Evolutionary conservation across 2,329 filamentous ascomycete species (phyloP).

Genomic region (Hypoxylon sp.): DNA sequence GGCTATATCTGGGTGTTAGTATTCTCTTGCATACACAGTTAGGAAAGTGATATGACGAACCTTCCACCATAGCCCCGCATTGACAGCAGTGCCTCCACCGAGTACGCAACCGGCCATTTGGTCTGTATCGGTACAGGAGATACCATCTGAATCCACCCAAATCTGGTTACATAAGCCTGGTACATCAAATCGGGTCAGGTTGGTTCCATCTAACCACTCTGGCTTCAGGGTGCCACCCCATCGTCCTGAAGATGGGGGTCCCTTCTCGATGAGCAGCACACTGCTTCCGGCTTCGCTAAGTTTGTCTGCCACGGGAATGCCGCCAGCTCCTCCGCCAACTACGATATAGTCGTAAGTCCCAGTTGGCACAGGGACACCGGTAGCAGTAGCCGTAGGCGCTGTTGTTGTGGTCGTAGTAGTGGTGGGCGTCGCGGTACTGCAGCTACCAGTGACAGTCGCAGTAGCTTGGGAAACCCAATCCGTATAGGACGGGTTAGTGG

Average conservation of each 20-base stretch:
- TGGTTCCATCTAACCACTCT: conserved; percentile 67
- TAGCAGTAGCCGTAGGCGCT: conserved; percentile 39
- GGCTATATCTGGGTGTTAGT: conserved; percentile 51
- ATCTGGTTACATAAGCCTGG: conserved; percentile 77
- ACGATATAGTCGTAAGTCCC: conserved; percentile 68
- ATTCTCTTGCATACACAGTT: neutral
- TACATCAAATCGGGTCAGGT: conserved; percentile 75
- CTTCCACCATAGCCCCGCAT: conserved; percentile 74
- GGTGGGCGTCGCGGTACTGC: conserved; percentile 44
- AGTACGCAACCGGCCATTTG: conserved; percentile 77
- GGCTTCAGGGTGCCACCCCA: conserved; percentile 70
- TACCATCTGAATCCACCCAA: conserved; percentile 68
- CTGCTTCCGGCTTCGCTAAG: conserved; percentile 71
- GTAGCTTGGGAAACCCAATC: conserved; percentile 56
- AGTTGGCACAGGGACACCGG: conserved; percentile 50
- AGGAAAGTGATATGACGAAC: conserved; percentile 43
- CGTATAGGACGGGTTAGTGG: conserved; percentile 52
- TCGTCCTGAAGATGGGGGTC: conserved; percentile 68
- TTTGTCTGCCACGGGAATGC: conserved; percentile 66
- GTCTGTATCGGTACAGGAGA: conserved; percentile 74
- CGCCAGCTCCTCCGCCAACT: conserved; percentile 67
- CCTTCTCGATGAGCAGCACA: conserved; percentile 70
- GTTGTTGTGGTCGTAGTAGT: conserved; percentile 39
- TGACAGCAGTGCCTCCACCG: conserved; percentile 72
- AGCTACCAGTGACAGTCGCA: conserved; percentile 49